A percentile compares a stretch with the other conserved stretches of the same genome.
phyloP scores from a whole-genome alignment of 345 rosid species.

The Hibiscus syriacus region DNA sequence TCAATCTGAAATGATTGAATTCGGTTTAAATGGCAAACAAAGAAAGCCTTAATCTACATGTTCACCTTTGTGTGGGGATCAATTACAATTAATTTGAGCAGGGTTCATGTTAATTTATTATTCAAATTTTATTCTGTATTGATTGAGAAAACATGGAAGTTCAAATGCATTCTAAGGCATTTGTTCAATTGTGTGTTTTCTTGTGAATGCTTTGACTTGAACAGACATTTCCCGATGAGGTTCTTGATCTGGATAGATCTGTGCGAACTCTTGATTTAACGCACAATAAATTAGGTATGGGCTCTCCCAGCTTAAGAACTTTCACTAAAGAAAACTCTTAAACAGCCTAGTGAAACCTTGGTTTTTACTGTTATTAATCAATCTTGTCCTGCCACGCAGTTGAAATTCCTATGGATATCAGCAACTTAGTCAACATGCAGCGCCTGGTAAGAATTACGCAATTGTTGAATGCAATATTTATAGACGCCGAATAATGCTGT shows the following conservation, averaged over 20 bases:
- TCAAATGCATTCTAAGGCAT: neutral
- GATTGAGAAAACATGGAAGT: neutral
- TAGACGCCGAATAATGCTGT: neutral
- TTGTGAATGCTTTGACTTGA: conserved; percentile 18
- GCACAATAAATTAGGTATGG: conserved; percentile 71
- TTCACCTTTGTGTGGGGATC: no score
- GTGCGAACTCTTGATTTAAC: conserved; percentile 94
- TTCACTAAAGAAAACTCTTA: neutral
- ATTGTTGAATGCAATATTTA: neutral
- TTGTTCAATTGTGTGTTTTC: neutral
- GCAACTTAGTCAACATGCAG: conserved; percentile 76
- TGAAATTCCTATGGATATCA: conserved; percentile 71
- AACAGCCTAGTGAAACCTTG: neutral
- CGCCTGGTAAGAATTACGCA: conserved; percentile 53
- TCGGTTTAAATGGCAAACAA: neutral
- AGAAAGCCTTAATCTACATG: neutral
- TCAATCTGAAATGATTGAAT: no score
- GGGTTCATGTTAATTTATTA: no score
- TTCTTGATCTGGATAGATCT: conserved; percentile 57
- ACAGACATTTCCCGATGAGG: conserved; percentile 82
- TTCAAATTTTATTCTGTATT: neutral
- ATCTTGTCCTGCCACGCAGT: conserved; percentile 43
- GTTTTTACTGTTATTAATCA: neutral
- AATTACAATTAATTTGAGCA: no score
- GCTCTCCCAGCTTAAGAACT: conserved; percentile 1